Evolutionary conservation across 2,329 filamentous ascomycete species (phyloP), one percentile per base, ranked within the genome.

Genomic region (Paecilomyces formosus): DNA sequence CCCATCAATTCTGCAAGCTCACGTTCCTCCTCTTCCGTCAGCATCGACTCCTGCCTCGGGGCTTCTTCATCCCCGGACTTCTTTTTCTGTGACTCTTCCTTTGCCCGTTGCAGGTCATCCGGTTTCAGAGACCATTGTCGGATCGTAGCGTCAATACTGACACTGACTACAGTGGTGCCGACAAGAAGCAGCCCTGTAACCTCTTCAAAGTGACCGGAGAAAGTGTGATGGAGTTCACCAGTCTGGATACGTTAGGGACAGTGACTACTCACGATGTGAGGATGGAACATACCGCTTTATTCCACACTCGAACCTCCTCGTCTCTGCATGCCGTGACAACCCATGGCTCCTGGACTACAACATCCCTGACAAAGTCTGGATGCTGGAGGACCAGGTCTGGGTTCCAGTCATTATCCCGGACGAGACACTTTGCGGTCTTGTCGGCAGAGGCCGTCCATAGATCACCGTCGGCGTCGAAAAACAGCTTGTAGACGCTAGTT

Each of bases 361-460:
- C 83, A 58, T 92, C 90, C 60, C 91, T 85, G 30, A 97, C 92
- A 71, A 96, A 97, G 72, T 95, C 92, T 1, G 92, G 90, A 71
- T 99, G 94, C 57, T 81, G 75, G 60, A 96, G 84, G 1, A 77
- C 82, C 57, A 92, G 88, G 60, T 93, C 90, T 3, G 83, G 76
- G 53, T 82, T 83, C 81, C 91, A 97, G 18, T 80, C 81, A 53
- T 83, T 84, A 24, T 81, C 78, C 56, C 92, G 81, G 1, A 87
- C 82, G 8, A 97, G 81, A 65, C 90, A 92, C 72, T 93, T 94
- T 1, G 86, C 86, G 0, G 88, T 92, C 65, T 91, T 94, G 72
- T 99, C 94, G 3, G 91, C 92, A 60, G 91, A 96, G 5, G 92
- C 89, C 7, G 93, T 97, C 92, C 92, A 97, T 13, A 97, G 76